A percentile compares a stretch with the other conserved stretches of the same genome.
Evolutionary conservation across 495 filamentous ascomycete species (phyloP).

Genomic region (Mytilinidion resinicola): DNA sequence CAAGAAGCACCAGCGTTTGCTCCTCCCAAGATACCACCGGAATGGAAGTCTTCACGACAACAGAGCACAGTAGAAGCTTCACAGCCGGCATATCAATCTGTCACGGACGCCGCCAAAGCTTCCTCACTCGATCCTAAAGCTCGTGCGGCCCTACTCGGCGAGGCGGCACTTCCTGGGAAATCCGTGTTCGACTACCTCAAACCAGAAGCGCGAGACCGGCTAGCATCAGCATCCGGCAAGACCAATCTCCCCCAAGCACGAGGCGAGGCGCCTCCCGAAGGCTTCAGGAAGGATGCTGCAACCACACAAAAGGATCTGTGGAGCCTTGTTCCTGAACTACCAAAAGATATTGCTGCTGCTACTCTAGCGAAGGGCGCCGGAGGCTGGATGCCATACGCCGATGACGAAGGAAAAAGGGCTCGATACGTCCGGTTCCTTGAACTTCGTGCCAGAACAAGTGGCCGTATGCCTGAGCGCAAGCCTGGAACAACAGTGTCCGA

Average conservation of each 20-base stretch:
- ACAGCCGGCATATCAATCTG: slow-evolving; percentile 51
- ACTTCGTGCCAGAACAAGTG: slow-evolving; percentile 59
- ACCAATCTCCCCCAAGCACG: slow-evolving; percentile 68
- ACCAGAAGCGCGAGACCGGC: slow-evolving; percentile 66
- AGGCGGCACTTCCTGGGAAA: slow-evolving; percentile 77
- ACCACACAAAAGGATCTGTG: slow-evolving; percentile 55
- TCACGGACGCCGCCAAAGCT: slow-evolving; percentile 65
- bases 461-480: slow-evolving; percentile 53
- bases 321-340: slow-evolving; percentile 64
- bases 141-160: slow-evolving; percentile 75
- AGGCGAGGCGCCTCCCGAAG: slow-evolving; percentile 63
- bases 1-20: slow-evolving; percentile 57
- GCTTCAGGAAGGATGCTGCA: slow-evolving; percentile 51
- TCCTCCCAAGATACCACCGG: slow-evolving; percentile 67
- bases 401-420: slow-evolving; percentile 67
- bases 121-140: slow-evolving; percentile 72
- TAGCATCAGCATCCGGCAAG: slow-evolving; percentile 70
- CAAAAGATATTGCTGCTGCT: slow-evolving; percentile 64
- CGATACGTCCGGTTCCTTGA: slow-evolving; percentile 81
- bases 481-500: slow-evolving; percentile 58
- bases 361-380: slow-evolving; percentile 67
- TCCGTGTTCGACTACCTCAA: slow-evolving; percentile 95
- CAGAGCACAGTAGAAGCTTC: slow-evolving; percentile 26
- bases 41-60: slow-evolving; percentile 65
- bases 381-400: slow-evolving; percentile 78